Conservation (phyloP, 352 stramenopile genomes). For the Ophiocytium majus region DNA sequence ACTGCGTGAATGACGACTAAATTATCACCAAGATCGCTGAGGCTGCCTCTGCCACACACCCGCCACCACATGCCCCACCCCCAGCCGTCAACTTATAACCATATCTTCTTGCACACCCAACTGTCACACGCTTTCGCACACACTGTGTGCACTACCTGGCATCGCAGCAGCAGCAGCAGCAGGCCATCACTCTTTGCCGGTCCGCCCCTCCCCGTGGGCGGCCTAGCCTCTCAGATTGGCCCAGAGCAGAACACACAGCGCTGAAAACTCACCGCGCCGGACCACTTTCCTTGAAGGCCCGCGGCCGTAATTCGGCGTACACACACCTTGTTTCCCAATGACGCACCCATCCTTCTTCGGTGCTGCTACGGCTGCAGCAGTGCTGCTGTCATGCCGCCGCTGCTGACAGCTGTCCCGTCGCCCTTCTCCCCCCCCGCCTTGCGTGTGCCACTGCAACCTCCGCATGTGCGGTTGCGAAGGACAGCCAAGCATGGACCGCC, state of each 20-base stretch:
- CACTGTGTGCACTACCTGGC: no score
- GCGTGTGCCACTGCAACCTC: not conserved
- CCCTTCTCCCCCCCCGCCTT: no score
- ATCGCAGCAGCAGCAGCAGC: not conserved
- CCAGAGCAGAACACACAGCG: not conserved
- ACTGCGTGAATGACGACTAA: conserved; percentile 21
- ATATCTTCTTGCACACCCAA: not conserved
- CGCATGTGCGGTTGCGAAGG: not conserved
- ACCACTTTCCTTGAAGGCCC: not conserved
- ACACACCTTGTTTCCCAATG: not conserved
- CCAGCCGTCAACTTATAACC: not conserved
- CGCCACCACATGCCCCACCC: not conserved
- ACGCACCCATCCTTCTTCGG: no score
- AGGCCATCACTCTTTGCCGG: not conserved
- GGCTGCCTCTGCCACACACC: not conserved
- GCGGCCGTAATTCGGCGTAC: not conserved
- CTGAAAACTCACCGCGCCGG: not conserved
- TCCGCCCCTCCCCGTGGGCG: not conserved
- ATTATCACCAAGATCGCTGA: conserved; percentile 26
- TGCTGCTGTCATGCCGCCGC: not conserved
- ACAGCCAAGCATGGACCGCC: not conserved
- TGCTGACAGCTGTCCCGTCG: not conserved
- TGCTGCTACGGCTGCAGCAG: not conserved
- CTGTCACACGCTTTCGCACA: not conserved
- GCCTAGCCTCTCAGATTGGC: not conserved